Base-by-base conservation (phyloP, 495 filamentous ascomycete genomes). In the Amphirosellinia nigrospora region DNA sequence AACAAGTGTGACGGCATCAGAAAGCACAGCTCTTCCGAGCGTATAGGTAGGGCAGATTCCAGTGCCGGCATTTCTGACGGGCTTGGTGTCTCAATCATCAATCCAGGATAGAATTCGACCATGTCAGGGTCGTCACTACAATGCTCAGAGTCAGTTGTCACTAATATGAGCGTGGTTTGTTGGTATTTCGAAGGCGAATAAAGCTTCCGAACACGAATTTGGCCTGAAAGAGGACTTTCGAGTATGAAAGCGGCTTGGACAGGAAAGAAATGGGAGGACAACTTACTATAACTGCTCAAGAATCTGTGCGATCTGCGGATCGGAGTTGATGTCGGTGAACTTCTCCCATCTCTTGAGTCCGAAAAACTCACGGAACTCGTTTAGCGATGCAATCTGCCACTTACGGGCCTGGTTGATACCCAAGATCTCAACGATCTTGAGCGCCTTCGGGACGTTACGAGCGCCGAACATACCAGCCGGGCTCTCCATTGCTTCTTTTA, bases 321-420 rank as follows among this genome's bases (percentile, higher is more conserved):
- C 90, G 0, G 88, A 83, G 74, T 94, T 97, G 83, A 97, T 96
- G 66, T 91, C 88, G 58, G 89, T 86, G 72, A 96, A 96, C 0
- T 88, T 91, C 69, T 88, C 81, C 77, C 94, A 86, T 11, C 84
- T 85, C 64, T 86, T 83, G 50, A 95, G 80, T 21, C 86, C 88
- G 78, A 94, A 93, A 79, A 90, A 93, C 58, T 88, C 80, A 34
- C 93, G 86, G 80, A 96, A 93, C 77, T 96, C 93, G 74, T 96
- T 96, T 53, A 95, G 79, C 4, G 91, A 89, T 9, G 89, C 90
- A 38, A 94, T 74, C 66, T 91, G 90, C 93, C 93, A 95, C 5
- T 87, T 82, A 9, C 93, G 89, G 1, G 89, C 89, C 72, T 96
- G 93, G 70, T 89, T 84, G 64, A 95, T 94, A 45, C 93, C 92